A percentile compares a stretch with the other conserved stretches of the same genome.
Evolutionary conservation across 2,329 filamentous ascomycete genomes (phyloP).

Genomic region (Talaromyces marneffei): DNA sequence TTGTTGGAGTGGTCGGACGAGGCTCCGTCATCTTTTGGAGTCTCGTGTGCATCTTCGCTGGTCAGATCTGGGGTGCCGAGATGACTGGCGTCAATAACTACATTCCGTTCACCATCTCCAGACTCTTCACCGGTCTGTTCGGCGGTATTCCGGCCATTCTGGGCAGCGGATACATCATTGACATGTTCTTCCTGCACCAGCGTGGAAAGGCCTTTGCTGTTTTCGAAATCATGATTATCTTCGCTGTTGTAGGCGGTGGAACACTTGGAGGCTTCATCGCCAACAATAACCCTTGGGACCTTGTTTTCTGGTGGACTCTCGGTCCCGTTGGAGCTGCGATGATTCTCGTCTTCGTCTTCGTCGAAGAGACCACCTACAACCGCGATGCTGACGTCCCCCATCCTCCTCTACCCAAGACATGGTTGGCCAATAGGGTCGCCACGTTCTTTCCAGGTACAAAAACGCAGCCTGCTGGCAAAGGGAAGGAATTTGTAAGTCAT

Average conservation of each 20-base stretch:
- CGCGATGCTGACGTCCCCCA: not conserved
- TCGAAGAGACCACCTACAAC: conserved; percentile 18
- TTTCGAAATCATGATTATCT: conserved; percentile 13
- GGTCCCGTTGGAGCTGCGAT: conserved; percentile 11
- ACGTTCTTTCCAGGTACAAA: conserved; percentile 16
- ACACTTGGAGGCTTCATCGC: conserved; percentile 19
- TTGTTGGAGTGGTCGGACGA: conserved; percentile 17
- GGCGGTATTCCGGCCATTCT: conserved; percentile 14
- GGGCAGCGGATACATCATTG: conserved; percentile 15
- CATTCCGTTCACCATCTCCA: conserved; percentile 18
- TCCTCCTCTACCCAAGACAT: conserved; percentile 3
- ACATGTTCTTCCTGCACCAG: conserved; percentile 24
- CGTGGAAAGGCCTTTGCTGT: conserved; percentile 20
- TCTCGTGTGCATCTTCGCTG: conserved; percentile 16
- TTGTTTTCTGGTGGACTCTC: conserved; percentile 19
- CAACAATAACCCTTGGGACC: conserved; percentile 11
- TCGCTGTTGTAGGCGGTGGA: conserved; percentile 11
- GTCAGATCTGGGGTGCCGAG: conserved; percentile 21
- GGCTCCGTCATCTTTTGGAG: conserved; percentile 21
- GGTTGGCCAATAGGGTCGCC: conserved; percentile 13
- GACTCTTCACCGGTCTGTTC: conserved; percentile 17
- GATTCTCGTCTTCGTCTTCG: conserved; percentile 14
- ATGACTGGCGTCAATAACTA: conserved; percentile 23
- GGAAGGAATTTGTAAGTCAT: not conserved
- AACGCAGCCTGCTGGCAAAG: conserved; percentile 2